phyloP scores from a whole-genome alignment of 768 basidiomycete species.

The Boletus speciosus region DNA sequence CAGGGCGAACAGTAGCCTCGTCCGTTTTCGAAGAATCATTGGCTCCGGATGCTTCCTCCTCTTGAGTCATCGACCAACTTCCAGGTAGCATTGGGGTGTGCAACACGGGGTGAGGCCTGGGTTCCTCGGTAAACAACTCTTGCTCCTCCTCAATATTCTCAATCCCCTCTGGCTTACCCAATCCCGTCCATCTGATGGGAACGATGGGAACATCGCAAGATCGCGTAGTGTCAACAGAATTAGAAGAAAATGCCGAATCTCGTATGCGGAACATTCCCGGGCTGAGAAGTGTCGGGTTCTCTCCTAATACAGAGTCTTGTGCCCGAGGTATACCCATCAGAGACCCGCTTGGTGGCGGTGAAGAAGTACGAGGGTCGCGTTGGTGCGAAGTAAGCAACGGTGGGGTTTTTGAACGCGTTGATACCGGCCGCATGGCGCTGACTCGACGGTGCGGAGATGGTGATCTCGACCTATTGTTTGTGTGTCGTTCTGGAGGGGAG shows the following conservation, averaged over 20 bases:
- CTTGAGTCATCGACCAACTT: constrained; percentile 52
- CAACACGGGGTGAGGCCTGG: constrained; percentile 20
- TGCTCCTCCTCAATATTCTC: constrained; percentile 36
- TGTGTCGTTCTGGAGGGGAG: constrained; percentile 17
- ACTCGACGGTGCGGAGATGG: constrained; percentile 24
- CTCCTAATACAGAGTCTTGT: constrained; percentile 22
- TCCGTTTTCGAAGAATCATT: constrained; percentile 25
- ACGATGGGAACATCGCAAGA: constrained; percentile 54
- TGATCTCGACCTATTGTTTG: constrained; percentile 19
- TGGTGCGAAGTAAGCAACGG: constrained; percentile 34
- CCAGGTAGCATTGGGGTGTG: constrained; percentile 47
- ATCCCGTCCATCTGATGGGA: constrained; percentile 62
- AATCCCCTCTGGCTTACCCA: constrained; percentile 36
- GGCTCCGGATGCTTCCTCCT: constrained; percentile 42
- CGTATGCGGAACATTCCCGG: constrained; percentile 53
- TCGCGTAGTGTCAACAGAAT: constrained; percentile 40
- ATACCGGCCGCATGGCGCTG: constrained; percentile 32
- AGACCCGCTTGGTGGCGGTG: constrained; percentile 19
- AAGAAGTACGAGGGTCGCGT: constrained; percentile 24
- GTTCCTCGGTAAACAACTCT: constrained; percentile 28
- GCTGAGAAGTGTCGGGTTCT: constrained; percentile 43
- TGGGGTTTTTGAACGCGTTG: constrained; percentile 39
- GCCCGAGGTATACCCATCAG: constrained; percentile 13
- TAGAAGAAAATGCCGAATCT: constrained; percentile 59
- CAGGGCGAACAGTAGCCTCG: constrained; percentile 25